Base-by-base conservation (phyloP, 805 yeast species). In the Scheffersomyces stipitis region DNA sequence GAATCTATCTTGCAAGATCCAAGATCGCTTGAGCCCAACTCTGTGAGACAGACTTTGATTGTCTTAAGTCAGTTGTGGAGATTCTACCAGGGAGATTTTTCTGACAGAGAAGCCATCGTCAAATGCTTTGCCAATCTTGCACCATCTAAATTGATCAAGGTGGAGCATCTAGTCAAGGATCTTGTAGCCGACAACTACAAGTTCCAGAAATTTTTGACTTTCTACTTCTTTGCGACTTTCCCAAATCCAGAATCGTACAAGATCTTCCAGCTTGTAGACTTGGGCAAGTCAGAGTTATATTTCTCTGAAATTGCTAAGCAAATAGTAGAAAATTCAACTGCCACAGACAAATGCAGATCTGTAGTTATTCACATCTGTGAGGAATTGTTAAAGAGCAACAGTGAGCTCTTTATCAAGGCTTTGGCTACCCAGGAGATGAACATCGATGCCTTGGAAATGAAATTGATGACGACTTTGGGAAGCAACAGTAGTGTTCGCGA, bases 401-500 rank as follows among this genome's bases (percentile, higher is more conserved):
- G 41, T n/a, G 49, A 45, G 10, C 41, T 45, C 22, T 58, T 67
- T 36, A 22, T 34, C 9, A 31, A 46, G 18, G 28, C 37, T 4
- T 54, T 67, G 44, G 42, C 45, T 14, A 33, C 35, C 0, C 31
- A 40, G 36, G 41, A 45, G 15, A 38, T 53, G 31, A 48, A 52
- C 16, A 31, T 68, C 17, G 43, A 55, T 14, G 72, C 65, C 16
- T 60, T 69, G 47, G 75, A 69, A 64, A 75, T 88, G 70, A 71
- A 74, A 36, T 63, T 87, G 31, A 85, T 86, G 61, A 73, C 83
- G 1, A 80, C 90, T 0, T 60, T 88, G 34, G 49, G 60, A 18
- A 49, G 46, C 9, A 43, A 52, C 12, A 33, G 34, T 23, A 49
- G 52, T 14, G 44, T 54, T 6, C 52, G 52, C 13, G 49, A 54